phyloP scores from a whole-genome alignment of 495 filamentous ascomycete genomes.

The Jackrogersella minutella region DNA sequence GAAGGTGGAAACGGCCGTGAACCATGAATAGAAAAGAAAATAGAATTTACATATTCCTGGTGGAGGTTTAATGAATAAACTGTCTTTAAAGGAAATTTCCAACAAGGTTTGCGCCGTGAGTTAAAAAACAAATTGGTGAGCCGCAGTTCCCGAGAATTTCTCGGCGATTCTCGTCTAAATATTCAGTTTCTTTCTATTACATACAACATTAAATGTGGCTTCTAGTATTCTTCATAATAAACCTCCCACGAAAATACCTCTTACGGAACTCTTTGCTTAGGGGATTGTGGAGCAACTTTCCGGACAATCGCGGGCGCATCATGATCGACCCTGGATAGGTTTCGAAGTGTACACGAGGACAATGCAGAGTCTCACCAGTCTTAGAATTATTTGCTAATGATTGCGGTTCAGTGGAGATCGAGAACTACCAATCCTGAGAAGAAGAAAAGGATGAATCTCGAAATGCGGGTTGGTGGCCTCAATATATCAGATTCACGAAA shows the following conservation, averaged over 20 bases:
- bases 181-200: neutral
- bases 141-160: slow-evolving; percentile 37
- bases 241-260: slow-evolving; percentile 21
- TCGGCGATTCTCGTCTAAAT: slow-evolving; percentile 26
- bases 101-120: slow-evolving; percentile 23
- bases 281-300: slow-evolving; percentile 16
- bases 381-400: slow-evolving; percentile 20
- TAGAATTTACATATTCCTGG: slow-evolving; percentile 28
- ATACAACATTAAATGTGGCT: neutral
- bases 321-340: slow-evolving; percentile 36
- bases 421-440: slow-evolving; percentile 18
- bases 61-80: neutral
- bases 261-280: slow-evolving; percentile 24
- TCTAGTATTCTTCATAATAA: neutral
- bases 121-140: slow-evolving; percentile 28
- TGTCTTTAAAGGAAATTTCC: neutral
- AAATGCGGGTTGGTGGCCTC: slow-evolving; percentile 3
- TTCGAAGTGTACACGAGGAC: slow-evolving; percentile 37
- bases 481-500: slow-evolving; percentile 17
- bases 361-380: slow-evolving; percentile 39
- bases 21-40: slow-evolving; percentile 21
- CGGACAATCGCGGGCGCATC: slow-evolving; percentile 32
- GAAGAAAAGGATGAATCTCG: slow-evolving; percentile 18
- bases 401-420: slow-evolving; percentile 10
- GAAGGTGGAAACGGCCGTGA: slow-evolving; percentile 29